Percentiles rank a stretch among this genome's conserved stretches.
Conservation (phyloP, 306 rosid genomes). For the Medicago truncatula region MtrunA17r5.0-ANR NC_053049.1:32971501-32972000, state of each 20-base stretch:
- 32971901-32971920: background rate
- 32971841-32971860: background rate
- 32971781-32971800: background rate
- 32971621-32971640: background rate
- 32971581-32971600: background rate
- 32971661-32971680: slow-evolving; percentile 3
- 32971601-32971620: background rate
- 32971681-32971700: background rate
- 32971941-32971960: background rate
- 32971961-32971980: background rate
- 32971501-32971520: background rate
- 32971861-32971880: background rate
- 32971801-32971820: background rate
- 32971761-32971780: background rate
- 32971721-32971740: slow-evolving; percentile 2
- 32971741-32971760: background rate
- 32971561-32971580: background rate
- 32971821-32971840: background rate
- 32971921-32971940: background rate
- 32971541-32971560: background rate
- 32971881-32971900: background rate
- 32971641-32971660: background rate
- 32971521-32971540: background rate
- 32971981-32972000: background rate
- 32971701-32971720: background rate